Base-by-base conservation (phyloP, 1,284 basidiomycete species). In the Boletellus deceptivus region DNA sequence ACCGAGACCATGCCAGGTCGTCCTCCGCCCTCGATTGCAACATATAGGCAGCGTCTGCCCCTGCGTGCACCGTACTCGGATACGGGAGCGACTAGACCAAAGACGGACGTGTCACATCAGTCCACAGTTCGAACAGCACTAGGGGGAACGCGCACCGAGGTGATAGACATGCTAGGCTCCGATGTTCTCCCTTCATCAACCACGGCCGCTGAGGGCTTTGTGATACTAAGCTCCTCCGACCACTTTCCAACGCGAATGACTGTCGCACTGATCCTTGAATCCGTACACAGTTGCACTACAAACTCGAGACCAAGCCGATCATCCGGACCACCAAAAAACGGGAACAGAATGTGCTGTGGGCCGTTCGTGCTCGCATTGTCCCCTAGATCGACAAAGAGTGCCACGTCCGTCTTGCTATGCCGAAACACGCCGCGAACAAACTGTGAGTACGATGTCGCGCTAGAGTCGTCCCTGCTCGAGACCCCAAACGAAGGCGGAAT, bases 301-400 rank as follows among this genome's bases (percentile, higher is more conserved):
- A 97, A 82, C 37, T 85, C 77, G 35, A 98, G 75, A 0, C 93
- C 93, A 11, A 92, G 78, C 1, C 96, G 82, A 67, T 98, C 95
- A 66, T 99, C 96, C 0, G 92, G 86, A 0, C 96, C 96, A 42
- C 95, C 95, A 68, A 95, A 91, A 80, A 98, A 98, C 0, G 91
- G 89, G 31, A 96, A 69, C 67, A 96, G 84, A 29, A 98, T 64
- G 63, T 95, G 93, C 55, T 87, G 82, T 29, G 59, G 54, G 53
- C 65, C 71, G 38, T 62, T 67, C 49, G 58, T 68, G 34, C 61
- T 58, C 4, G 58, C 56, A 24, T 69, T 67, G 22, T 72, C 73
- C 6, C 78, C 81, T 29, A 82, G 76, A 62, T 95, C 91, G 43
- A 96, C 80, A 63, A 86, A 91, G 16, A 98, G 71, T 3, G 88